A percentile compares a stretch with the other conserved stretches of the same genome.
These are phyloP conservation scores for Podospora pseudoanserina DNA, from an alignment of 495 filamentous ascomycete species.

Conservation along the genomic window DNA sequence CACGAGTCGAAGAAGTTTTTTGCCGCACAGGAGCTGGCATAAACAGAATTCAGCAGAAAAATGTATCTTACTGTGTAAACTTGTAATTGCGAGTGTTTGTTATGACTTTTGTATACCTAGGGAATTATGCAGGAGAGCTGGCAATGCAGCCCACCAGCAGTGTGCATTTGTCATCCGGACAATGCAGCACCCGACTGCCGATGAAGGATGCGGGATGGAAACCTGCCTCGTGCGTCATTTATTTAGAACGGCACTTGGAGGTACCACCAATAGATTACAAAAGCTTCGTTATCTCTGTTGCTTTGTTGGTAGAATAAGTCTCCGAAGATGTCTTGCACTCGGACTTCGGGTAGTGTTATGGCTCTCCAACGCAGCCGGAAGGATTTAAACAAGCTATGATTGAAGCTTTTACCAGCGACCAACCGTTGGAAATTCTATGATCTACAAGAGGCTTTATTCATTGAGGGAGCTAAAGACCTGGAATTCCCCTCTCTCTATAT, in stretches of 20 bases:
- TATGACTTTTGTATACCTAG: background rate
- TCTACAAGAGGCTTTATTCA: background rate
- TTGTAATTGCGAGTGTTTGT: background rate
- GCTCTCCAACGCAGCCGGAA: background rate
- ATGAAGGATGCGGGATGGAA: background rate
- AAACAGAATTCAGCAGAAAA: background rate
- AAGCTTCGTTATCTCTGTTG: background rate
- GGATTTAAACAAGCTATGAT: background rate
- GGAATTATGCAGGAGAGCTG: background rate
- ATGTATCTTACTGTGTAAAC: background rate
- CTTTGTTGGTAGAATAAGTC: background rate
- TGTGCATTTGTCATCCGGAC: background rate
- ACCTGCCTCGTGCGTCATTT: background rate
- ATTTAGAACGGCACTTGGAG: background rate
- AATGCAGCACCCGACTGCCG: background rate
- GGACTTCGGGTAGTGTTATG: background rate
- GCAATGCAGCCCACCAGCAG: background rate
- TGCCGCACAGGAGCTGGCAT: constrained; percentile 45
- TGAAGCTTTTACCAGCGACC: background rate
- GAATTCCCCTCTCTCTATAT: background rate
- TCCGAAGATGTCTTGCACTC: background rate
- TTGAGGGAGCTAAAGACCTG: background rate
- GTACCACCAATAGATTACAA: background rate
- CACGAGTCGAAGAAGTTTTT: constrained; percentile 91
- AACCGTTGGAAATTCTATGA: background rate